These are phyloP conservation scores for Ogataea parapolymorpha DNA, from an alignment of 805 yeast species.

Conservation along the genomic window DNA sequence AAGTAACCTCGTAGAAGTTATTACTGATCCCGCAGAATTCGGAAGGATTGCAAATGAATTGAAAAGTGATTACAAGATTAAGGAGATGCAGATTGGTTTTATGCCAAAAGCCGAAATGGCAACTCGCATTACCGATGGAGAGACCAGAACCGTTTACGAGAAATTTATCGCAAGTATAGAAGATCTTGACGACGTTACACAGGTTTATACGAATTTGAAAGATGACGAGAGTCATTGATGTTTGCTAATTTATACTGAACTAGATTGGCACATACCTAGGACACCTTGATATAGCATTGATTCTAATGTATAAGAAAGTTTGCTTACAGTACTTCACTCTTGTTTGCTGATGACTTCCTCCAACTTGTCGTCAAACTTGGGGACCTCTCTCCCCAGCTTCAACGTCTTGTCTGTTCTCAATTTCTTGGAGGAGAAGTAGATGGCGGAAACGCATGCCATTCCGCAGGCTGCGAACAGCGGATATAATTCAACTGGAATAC, in stretches of 20 bases:
- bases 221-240: conserved; percentile 19
- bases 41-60: conserved; percentile 57
- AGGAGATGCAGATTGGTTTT: conserved; percentile 70
- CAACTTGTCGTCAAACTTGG: conserved; percentile 37
- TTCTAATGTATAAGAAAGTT: conserved; percentile 3
- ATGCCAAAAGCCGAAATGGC: conserved; percentile 59
- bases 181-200: conserved; percentile 81
- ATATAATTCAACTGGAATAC: conserved; percentile 53
- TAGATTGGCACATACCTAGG: too few species aligned
- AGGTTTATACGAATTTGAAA: conserved; percentile 66
- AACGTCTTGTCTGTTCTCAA: conserved; percentile 45
- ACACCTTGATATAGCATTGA: background rate
- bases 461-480: conserved; percentile 58
- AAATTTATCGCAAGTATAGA: conserved; percentile 63
- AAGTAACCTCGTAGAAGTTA: conserved; percentile 41
- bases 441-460: conserved; percentile 47
- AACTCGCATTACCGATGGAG: conserved; percentile 53
- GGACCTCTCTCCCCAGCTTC: conserved; percentile 47
- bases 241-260: too few species aligned
- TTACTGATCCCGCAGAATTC: conserved; percentile 63
- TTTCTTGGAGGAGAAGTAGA: conserved; percentile 52
- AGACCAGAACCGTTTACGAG: conserved; percentile 46
- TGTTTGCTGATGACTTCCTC: conserved; percentile 33
- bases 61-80: conserved; percentile 54
- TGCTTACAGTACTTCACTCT: conserved; percentile 17